Base-by-base conservation (phyloP, 306 rosid genomes). In the Albizia julibrissin region DNA sequence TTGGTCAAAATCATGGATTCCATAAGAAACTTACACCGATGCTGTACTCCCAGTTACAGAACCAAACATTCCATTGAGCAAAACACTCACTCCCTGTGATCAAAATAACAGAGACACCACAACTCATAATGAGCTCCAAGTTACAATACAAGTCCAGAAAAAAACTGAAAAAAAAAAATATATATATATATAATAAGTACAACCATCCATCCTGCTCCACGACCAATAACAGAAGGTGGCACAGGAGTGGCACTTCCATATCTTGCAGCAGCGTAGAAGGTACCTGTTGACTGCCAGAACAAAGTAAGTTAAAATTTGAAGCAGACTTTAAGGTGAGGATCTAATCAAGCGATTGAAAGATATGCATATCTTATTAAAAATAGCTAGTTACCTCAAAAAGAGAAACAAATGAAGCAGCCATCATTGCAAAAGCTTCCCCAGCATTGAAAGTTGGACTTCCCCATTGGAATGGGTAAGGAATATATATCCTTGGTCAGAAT, bases 401-500 rank as follows among this genome's bases (percentile, higher is more conserved):
- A 56, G 97, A 88, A 82, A 90, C 98, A 64, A 91, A 74, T 82
- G 97, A 89, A 83, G 97, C 97, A 31, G 94, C 92, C 85, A 89
- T 91, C 97, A 93, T 91, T 29, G 98, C 90, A 80, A 90, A 86
- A 83, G 94, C 89, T 86, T 94, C 97, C 33, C 91, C 91, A 0
- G 79, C 84, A 85, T 92, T 86, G 82, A 94, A 92, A 68, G 94
- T 94, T 15, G 97, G 98, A 81, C 83, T 85, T 18, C 98, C 97
- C 97, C 97, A 94, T 86, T 92, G 97, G 87, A 94, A 94, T 19
- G 98, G 97, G 52, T 86, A 88, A 43, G 97, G 98, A 79, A 92
- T 61, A 81, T 86, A 86, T 42, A 92, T 40, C 98, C 98, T 94
- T 90, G 79, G 84, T 69, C 72, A 66, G 11, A 66, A 64, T 37